phyloP scores from a whole-genome alignment of 306 rosid species.

The Prunus campanulata region DNA sequence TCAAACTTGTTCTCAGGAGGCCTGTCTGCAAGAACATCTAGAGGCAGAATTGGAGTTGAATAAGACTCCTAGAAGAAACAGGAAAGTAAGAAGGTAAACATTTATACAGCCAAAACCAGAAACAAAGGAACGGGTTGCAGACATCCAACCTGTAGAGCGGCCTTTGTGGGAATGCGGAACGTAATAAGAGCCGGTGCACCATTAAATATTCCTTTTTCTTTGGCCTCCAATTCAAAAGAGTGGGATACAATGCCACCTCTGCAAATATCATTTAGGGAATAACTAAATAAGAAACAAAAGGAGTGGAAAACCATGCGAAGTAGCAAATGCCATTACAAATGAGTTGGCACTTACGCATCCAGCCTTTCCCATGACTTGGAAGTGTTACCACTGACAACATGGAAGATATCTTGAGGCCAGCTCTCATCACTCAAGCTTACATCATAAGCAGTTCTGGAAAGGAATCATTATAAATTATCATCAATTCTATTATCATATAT shows the following conservation, averaged over 20 bases:
- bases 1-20: conserved; percentile 85
- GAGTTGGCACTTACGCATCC: conserved; percentile 69
- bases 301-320: neutral
- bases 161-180: conserved; percentile 85
- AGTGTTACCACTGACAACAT: conserved; percentile 59
- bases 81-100: conserved; percentile 19
- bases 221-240: conserved; percentile 88
- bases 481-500: neutral
- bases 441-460: conserved; percentile 82
- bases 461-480: neutral
- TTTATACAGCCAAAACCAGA: conserved; percentile 4
- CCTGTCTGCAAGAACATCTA: conserved; percentile 90
- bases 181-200: conserved; percentile 81
- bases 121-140: neutral
- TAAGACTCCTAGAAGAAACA: conserved; percentile 56
- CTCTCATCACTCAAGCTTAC: conserved; percentile 72
- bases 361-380: conserved; percentile 94
- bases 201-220: conserved; percentile 56
- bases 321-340: conserved; percentile 12
- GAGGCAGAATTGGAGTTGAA: conserved; percentile 83
- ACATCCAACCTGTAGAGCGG: conserved; percentile 70
- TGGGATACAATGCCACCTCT: conserved; percentile 78
- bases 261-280: conserved; percentile 19
- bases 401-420: conserved; percentile 74
- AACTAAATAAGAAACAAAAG: conserved; percentile 15